These are phyloP conservation scores for Solanum ahanhuiri DNA, from an alignment of 257 asterid species.

Conservation along the genomic window DNA sequence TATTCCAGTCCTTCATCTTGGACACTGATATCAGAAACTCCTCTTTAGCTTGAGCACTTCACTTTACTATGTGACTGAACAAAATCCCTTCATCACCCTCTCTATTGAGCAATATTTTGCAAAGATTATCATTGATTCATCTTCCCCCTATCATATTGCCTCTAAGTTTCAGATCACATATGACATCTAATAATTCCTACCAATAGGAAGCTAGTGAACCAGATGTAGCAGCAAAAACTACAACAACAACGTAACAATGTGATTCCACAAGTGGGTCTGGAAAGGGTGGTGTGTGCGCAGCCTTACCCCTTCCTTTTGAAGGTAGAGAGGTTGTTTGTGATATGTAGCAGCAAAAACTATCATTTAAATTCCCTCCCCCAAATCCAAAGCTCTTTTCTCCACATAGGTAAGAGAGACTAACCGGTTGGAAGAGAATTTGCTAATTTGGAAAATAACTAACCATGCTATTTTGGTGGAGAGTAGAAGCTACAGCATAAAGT, in stretches of 20 bases:
- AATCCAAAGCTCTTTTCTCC: not conserved
- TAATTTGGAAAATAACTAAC: not conserved
- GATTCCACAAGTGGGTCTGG: not conserved
- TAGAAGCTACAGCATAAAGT: not conserved
- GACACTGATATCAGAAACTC: slow-evolving; percentile 1
- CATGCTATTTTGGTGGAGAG: not conserved
- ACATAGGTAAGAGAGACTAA: not conserved
- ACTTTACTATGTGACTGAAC: not conserved
- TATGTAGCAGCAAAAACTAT: not conserved
- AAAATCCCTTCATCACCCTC: not conserved
- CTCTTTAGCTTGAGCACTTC: not conserved
- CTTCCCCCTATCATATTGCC: not conserved
- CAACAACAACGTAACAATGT: not conserved
- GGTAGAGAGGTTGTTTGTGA: not conserved
- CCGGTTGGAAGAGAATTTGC: not conserved
- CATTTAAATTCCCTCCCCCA: not conserved
- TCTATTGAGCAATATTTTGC: not conserved
- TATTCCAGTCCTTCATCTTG: slow-evolving; percentile 8
- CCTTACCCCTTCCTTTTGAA: not conserved
- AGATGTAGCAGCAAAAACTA: not conserved
- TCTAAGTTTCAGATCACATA: not conserved
- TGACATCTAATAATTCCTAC: not conserved
- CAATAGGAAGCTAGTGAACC: not conserved
- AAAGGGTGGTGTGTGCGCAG: not conserved
- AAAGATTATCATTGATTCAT: not conserved